A percentile compares a stretch with the other conserved stretches of the same genome.
phyloP scores from a whole-genome alignment of 2,329 filamentous ascomycete species.

The Gaeumannomyces tritici region DNA sequence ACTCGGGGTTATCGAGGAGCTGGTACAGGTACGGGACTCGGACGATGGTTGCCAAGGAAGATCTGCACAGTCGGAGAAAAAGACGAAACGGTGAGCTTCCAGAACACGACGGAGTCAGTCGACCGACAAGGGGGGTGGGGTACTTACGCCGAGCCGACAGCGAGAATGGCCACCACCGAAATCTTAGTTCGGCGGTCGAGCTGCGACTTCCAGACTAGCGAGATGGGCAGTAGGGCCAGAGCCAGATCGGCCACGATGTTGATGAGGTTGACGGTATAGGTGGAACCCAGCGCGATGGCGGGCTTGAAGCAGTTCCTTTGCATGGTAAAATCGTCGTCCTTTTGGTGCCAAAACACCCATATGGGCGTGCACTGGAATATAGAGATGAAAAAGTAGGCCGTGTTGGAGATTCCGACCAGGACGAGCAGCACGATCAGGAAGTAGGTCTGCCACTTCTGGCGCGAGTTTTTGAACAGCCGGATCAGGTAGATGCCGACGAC shows the following conservation, averaged over 20 bases:
- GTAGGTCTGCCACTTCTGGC: conserved; percentile 16
- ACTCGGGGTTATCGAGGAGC: conserved; percentile 26
- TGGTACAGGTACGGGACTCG: conserved; percentile 29
- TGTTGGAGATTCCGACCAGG: conserved; percentile 22
- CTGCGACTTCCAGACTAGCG: conserved; percentile 28
- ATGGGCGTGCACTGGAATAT: conserved; percentile 28
- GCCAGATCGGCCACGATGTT: conserved; percentile 28
- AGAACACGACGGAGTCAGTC: neutral
- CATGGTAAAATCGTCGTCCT: neutral
- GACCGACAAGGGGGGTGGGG: too few species aligned
- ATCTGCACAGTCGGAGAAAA: conserved; percentile 12
- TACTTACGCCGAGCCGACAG: conserved; percentile 22
- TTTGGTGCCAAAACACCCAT: conserved; percentile 19
- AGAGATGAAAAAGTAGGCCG: conserved; percentile 27
- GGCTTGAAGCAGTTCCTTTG: conserved; percentile 5
- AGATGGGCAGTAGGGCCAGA: conserved; percentile 26
- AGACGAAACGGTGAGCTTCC: neutral
- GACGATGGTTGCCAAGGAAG: conserved; percentile 31
- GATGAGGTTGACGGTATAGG: conserved; percentile 27
- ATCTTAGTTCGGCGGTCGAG: conserved; percentile 28
- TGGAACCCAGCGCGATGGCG: conserved; percentile 16
- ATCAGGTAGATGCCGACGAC: conserved; percentile 28
- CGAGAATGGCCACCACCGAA: conserved; percentile 21
- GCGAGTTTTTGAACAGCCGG: conserved; percentile 19
- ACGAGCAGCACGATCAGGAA: conserved; percentile 20